These are phyloP conservation scores for Testicularia cyperi DNA, from an alignment of 1,284 basidiomycete species.

Conservation along the genomic window DNA sequence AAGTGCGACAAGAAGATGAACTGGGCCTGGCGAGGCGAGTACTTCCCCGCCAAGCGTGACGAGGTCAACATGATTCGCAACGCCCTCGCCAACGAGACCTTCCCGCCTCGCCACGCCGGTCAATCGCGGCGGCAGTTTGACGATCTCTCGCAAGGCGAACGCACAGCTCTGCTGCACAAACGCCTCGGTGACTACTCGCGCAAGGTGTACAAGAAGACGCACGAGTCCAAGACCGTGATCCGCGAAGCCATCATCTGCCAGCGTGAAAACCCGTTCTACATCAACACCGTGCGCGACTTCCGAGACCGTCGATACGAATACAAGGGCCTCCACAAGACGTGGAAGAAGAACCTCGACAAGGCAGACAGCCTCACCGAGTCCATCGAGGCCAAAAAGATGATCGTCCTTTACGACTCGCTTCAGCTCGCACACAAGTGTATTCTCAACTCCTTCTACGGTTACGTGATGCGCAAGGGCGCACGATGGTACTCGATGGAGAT, in stretches of 20 bases:
- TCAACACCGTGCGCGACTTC: constrained; percentile 96
- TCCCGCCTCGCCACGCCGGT: constrained; percentile 78
- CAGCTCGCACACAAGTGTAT: constrained; percentile 99
- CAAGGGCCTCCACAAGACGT: constrained; percentile 97
- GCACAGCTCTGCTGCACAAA: constrained; percentile 89
- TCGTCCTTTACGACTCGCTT: constrained; percentile 98
- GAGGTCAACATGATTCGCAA: constrained; percentile 99
- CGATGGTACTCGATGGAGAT: constrained; percentile 99
- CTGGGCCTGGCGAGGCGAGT: constrained; percentile 99
- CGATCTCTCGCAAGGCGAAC: constrained; percentile 83
- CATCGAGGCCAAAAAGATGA: constrained; percentile 98
- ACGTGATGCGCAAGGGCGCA: constrained; percentile 99
- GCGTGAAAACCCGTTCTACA: constrained; percentile 97
- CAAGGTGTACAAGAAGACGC: constrained; percentile 99
- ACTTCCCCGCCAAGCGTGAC: constrained; percentile 94
- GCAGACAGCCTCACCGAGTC: constrained; percentile 75
- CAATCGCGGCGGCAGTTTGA: constrained; percentile 77
- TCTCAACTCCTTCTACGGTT: constrained; percentile 99
- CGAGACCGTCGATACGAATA: constrained; percentile 98
- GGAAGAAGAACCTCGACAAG: constrained; percentile 96
- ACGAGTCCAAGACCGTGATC: constrained; percentile 93
- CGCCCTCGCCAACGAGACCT: constrained; percentile 89
- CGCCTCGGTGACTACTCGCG: constrained; percentile 96
- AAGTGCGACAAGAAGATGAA: constrained; percentile 88
- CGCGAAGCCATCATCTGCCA: constrained; percentile 97